phyloP scores from a whole-genome alignment of 257 asterid species.

The Gentiana straminea region DNA sequence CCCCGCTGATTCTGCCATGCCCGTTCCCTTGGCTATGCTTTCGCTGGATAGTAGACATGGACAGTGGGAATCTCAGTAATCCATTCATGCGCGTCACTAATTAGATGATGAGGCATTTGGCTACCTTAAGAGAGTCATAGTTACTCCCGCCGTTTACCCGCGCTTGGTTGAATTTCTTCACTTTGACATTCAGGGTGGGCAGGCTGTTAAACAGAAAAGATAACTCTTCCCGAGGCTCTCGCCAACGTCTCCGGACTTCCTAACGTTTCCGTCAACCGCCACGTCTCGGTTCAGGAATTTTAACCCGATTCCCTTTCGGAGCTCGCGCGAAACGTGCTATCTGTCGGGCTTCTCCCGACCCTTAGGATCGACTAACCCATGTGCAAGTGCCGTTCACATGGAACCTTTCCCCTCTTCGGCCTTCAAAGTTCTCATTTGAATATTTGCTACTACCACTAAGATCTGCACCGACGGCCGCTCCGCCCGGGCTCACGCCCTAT shows the following conservation, averaged over 20 bases:
- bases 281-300: conserved; percentile 4
- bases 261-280: conserved; percentile 10
- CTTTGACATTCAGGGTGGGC: conserved; percentile 39
- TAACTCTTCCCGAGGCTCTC: conserved; percentile 49
- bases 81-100: conserved; percentile 27
- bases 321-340: too few relatives aligned
- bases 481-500: too few relatives aligned
- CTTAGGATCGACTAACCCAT: too few relatives aligned
- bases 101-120: conserved; percentile 40
- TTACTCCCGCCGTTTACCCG: conserved; percentile 34
- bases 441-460: too few relatives aligned
- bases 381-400: too few relatives aligned
- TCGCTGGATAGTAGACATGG: conserved; percentile 1
- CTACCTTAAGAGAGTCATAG: conserved; percentile 45
- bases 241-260: conserved; percentile 20
- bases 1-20: conserved; percentile 37
- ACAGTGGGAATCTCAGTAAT: conserved; percentile 11
- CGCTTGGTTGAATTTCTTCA: conserved; percentile 37
- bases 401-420: too few relatives aligned
- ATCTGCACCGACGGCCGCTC: too few relatives aligned
- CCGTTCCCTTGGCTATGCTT: background rate
- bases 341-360: too few relatives aligned
- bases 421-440: too few relatives aligned
- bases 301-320: too few relatives aligned
- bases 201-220: conserved; percentile 47